Evolutionary conservation across 2,329 filamentous ascomycete species (phyloP).

Genomic region (Fonsecaea nubica): DNA sequence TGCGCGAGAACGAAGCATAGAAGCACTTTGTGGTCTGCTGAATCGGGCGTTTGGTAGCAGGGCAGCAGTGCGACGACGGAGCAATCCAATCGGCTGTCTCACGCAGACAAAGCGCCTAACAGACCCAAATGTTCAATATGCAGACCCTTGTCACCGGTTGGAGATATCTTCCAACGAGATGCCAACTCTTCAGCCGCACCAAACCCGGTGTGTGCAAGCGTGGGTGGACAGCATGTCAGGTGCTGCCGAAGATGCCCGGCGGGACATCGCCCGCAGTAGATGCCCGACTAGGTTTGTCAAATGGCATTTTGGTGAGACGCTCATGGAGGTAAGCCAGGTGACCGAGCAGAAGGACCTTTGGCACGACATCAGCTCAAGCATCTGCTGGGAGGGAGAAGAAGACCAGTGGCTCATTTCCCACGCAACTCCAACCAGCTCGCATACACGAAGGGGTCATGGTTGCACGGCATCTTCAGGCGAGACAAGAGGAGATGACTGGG

Average conservation of each 20-base stretch:
- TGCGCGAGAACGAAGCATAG: background rate
- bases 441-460: background rate
- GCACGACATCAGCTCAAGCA: background rate
- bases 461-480: background rate
- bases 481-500: background rate
- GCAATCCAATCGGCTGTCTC: background rate
- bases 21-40: background rate
- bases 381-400: background rate
- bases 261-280: background rate
- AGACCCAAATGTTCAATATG: background rate
- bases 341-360: background rate
- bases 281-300: background rate
- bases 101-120: background rate
- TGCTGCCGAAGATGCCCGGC: conserved; percentile 17
- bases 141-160: background rate
- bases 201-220: background rate
- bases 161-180: conserved; percentile 10
- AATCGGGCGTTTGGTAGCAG: background rate
- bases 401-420: background rate
- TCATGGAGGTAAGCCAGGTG: background rate
- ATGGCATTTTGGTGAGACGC: background rate
- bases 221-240: background rate
- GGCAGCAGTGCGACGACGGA: background rate
- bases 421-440: background rate
- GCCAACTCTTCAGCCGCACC: background rate